phyloP scores from a whole-genome alignment of 2,329 filamentous ascomycete genomes.

The Aspergillus transmontanensis region DNA sequence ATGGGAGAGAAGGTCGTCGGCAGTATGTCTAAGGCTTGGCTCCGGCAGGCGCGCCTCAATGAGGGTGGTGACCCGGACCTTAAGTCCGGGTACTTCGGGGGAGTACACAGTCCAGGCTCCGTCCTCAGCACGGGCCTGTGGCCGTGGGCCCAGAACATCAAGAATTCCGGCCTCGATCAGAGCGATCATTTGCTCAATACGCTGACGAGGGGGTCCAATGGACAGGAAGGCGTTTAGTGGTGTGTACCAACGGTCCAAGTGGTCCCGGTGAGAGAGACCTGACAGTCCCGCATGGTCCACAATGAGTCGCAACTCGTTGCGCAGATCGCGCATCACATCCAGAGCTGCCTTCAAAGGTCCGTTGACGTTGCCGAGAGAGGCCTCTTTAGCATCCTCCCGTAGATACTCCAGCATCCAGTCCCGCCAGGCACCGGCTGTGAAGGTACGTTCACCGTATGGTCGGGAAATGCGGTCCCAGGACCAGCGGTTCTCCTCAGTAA shows the following conservation, averaged over 20 bases:
- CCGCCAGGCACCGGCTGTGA: conserved; percentile 5
- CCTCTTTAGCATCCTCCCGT: conserved; percentile 7
- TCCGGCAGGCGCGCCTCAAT: neutral
- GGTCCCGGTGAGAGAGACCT: neutral
- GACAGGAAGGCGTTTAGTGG: conserved; percentile 4
- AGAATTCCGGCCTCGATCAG: conserved; percentile 6
- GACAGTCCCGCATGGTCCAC: neutral
- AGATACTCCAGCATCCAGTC: conserved; percentile 6
- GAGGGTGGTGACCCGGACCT: neutral
- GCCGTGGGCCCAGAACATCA: neutral
- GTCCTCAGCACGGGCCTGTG: neutral
- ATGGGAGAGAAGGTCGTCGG: neutral
- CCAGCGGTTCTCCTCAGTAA: neutral
- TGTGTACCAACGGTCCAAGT: conserved; percentile 8
- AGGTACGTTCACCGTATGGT: neutral
- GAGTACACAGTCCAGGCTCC: neutral
- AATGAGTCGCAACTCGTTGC: conserved; percentile 3
- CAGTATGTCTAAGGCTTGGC: neutral
- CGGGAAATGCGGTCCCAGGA: neutral
- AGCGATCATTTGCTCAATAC: conserved; percentile 8
- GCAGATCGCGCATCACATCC: neutral
- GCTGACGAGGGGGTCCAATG: conserved; percentile 6
- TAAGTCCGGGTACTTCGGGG: neutral
- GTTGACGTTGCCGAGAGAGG: neutral
- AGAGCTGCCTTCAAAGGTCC: neutral